Evolutionary conservation across 2,329 filamentous ascomycete species (phyloP), one percentile per base, ranked within the genome.

Genomic region (Decorospora gaudefroyi): DNA sequence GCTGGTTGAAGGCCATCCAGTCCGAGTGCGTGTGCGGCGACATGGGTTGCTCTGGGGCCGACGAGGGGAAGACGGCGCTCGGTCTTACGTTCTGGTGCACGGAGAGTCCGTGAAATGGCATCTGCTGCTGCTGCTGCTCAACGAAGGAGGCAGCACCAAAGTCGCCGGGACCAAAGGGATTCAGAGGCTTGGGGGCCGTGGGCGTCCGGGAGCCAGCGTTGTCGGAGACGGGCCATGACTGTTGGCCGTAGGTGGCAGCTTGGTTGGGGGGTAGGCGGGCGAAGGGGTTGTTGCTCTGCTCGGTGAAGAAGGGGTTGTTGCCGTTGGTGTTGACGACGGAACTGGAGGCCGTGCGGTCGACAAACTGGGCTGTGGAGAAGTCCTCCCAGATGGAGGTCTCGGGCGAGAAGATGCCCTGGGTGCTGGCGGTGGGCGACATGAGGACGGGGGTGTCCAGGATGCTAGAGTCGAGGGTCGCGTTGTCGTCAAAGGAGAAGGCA

Each of bases 171-270:
- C 75, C 72, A 60, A 80, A 82, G 31, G 83, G 80, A 60, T 88
- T 85, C 61, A 88, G 87, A 39, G 83, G 84, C 64, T 88, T 90
- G 53, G 82, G 76, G 49, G 83, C 84, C 49, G 90, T 82, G 11
- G 87, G 86, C 5, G 88, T 92, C 69, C 83, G 86, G 51, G 88
- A 82, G 38, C 83, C 86, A 17, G 87, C 87, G 59, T 76, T 77
- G 57, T 83, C 79, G 67, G 85, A 28, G 29, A 73, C 78, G 35
- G 83, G 75, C 87, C 87, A 91, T 50, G 73, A 67, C 51, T 76
- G 74, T 56, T 78, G 76, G 44, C 70, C 71, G 52, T 78, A 74
- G 51, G 65, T 68, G 65, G 62, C 71, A 50, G 72, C 69, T 51
- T 76, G 76, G 46, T 74, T 70, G 26, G 74, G 67, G 16, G 76